Evolutionary conservation across 495 filamentous ascomycete genomes (phyloP), one percentile per base, ranked within the genome.

Genomic region (Penicillium salamii): DNA sequence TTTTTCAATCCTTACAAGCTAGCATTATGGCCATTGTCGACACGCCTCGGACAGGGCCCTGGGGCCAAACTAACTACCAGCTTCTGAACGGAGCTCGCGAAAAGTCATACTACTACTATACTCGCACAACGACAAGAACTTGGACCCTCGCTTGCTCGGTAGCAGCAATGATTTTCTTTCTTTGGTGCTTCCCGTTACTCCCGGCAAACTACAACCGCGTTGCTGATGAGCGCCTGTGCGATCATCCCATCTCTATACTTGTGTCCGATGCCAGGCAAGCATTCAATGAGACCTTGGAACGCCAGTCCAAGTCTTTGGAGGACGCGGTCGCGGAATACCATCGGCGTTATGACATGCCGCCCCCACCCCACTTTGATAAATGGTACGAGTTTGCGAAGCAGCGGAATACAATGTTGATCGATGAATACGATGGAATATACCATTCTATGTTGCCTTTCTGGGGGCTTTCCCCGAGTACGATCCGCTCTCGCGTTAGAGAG

Each of bases 381-480:
- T 88, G 85, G 86, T 87, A 77, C 52, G 61, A 79, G 14, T 85
- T 82, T 57, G 83, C 86, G 7, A 72, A 62, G 40, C 55, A 70
- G 7, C 77, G 72, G 3, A 67, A 70, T 7, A 80, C 81, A 1
- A 57, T 77, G 15, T 69, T 88, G 19, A 71, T 87, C 29, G 85
- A 90, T 45, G 74, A 82, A 50, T 88, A 81, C 8, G 72, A 75
- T 40, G 36, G 39, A 5, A 57, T 61, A 28, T 76, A 82, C 51
- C 76, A 83, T 49, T 77, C 85, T 53, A 57, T 85, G 7, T 69
- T 77, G 42, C 83, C 84, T 0, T 85, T 85, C 54, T 87, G 84
- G 54, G 53, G 53, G 0, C 26, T 61, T 12, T 7, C 37, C 9
- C 54, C 58, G 0, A 44, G 36, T 14, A 26, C 20, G 7, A 54